Percentiles rank a stretch among this genome's conserved stretches.
Conservation (phyloP, 306 rosid species). For the Vigna nakashimae region DNA sequence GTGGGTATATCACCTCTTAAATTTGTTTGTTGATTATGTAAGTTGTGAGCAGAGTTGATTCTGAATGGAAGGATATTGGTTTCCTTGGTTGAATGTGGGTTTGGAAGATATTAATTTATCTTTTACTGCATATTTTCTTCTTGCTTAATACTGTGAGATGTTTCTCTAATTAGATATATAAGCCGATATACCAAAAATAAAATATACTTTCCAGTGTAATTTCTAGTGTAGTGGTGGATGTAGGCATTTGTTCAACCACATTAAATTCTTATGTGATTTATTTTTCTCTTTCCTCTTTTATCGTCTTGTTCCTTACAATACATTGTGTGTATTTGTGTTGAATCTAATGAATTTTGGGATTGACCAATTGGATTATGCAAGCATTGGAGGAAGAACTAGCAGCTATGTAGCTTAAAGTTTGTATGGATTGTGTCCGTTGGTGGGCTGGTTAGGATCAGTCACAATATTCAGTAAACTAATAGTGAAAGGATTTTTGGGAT, state of each 20-base stretch:
- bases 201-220: too few relatives aligned
- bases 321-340: neutral
- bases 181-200: too few relatives aligned
- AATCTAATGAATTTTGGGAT: constrained; percentile 13
- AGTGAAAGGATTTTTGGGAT: constrained; percentile 32
- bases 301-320: too few relatives aligned
- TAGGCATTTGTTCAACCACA: too few relatives aligned
- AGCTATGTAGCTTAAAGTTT: neutral
- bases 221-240: too few relatives aligned
- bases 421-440: neutral
- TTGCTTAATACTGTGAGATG: too few relatives aligned
- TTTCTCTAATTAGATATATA: too few relatives aligned
- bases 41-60: constrained; percentile 15
- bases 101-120: neutral
- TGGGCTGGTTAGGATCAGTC: constrained; percentile 17
- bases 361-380: neutral
- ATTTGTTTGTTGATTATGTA: neutral
- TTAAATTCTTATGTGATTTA: too few relatives aligned
- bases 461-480: constrained; percentile 3
- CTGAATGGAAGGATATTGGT: constrained; percentile 1
- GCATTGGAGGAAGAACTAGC: neutral
- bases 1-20: constrained; percentile 23
- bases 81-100: neutral
- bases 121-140: neutral
- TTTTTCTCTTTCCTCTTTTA: too few relatives aligned